Conservation (phyloP, 768 basidiomycete genomes). For the Asterophora parasitica region DNA sequence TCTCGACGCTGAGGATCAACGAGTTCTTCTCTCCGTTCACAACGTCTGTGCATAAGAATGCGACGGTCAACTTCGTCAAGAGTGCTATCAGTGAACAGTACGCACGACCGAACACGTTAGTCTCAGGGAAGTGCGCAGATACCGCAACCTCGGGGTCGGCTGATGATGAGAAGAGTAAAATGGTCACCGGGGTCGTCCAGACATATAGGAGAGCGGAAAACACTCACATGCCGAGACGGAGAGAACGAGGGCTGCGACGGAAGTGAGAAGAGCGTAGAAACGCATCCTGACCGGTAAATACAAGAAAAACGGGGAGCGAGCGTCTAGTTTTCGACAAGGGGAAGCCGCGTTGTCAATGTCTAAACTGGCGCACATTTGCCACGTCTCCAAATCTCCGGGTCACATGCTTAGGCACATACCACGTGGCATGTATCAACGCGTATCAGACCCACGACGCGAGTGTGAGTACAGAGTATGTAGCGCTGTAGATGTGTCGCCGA, state of each 20-base stretch:
- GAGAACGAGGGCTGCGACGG: slow-evolving; percentile 12
- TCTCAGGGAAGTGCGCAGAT: slow-evolving; percentile 59
- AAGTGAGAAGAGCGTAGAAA: slow-evolving; percentile 12
- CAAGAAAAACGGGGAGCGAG: neutral
- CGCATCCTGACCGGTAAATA: slow-evolving; percentile 15
- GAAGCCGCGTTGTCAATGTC: too few relatives aligned
- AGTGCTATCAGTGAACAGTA: slow-evolving; percentile 7
- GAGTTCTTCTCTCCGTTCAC: slow-evolving; percentile 81
- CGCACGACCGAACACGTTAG: slow-evolving; percentile 75
- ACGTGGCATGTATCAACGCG: too few relatives aligned
- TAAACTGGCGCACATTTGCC: too few relatives aligned
- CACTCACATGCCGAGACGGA: slow-evolving; percentile 19
- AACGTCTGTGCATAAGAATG: slow-evolving; percentile 52
- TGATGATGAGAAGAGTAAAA: slow-evolving; percentile 14
- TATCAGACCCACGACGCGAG: too few relatives aligned
- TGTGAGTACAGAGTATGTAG: too few relatives aligned
- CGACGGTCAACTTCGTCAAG: neutral
- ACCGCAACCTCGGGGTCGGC: slow-evolving; percentile 50
- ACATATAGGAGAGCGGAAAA: slow-evolving; percentile 8
- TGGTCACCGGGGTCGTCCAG: neutral
- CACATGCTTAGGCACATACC: slow-evolving; percentile 6
- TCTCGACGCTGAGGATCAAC: slow-evolving; percentile 63
- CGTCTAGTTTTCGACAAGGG: neutral
- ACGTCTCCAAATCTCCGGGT: slow-evolving; percentile 10
- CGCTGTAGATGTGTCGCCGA: too few relatives aligned